Percentiles rank a stretch among this genome's conserved stretches.
phyloP scores from a whole-genome alignment of 305 asterid genomes.

The Ajuga reptans region DNA sequence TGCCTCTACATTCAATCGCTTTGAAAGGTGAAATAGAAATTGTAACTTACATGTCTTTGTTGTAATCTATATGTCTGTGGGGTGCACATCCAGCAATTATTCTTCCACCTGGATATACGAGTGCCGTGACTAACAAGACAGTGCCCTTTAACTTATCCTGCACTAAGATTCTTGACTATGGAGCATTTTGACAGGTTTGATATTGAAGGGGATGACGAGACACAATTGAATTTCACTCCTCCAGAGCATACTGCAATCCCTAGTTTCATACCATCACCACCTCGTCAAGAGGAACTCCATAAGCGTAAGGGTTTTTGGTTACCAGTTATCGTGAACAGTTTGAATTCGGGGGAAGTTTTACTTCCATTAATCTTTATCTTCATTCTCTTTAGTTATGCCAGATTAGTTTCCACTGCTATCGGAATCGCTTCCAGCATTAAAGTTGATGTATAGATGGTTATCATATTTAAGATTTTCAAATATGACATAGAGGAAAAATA shows the following conservation, averaged over 20 bases:
- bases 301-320: conserved; percentile 34
- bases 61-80: conserved; percentile 6
- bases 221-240: conserved; percentile 45
- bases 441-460: conserved; percentile 1
- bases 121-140: not conserved
- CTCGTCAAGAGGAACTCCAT: conserved; percentile 39
- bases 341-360: conserved; percentile 6
- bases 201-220: conserved; percentile 63
- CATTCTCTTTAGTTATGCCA: conserved; percentile 1
- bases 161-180: conserved; percentile 13
- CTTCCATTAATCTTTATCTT: conserved; percentile 9
- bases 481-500: not conserved
- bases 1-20: conserved; percentile 45
- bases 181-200: conserved; percentile 55
- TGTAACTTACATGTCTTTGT: not conserved
- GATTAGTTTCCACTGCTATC: conserved; percentile 4
- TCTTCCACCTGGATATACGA: conserved; percentile 2
- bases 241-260: conserved; percentile 52
- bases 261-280: conserved; percentile 59
- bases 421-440: not conserved
- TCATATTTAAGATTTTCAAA: not conserved
- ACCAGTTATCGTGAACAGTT: conserved; percentile 11
- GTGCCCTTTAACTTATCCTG: conserved; percentile 1
- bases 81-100: conserved; percentile 18
- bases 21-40: conserved; percentile 55